phyloP scores from a whole-genome alignment of 1,284 basidiomycete genomes.

The Cryptococcus sp. region DNA sequence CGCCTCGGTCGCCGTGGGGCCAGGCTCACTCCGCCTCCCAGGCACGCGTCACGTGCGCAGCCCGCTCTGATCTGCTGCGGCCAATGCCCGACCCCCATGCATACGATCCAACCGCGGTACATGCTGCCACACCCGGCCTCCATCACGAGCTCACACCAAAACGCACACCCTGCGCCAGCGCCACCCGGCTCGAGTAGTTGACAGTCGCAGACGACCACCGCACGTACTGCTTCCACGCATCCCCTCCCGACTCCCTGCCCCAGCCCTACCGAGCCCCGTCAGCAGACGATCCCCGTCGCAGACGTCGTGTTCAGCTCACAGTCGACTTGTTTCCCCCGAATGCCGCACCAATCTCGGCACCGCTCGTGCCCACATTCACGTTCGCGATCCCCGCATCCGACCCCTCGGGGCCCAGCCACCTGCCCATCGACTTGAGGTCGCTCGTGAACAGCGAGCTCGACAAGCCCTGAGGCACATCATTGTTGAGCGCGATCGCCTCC shows the following conservation, averaged over 20 bases:
- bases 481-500: constrained; percentile 89
- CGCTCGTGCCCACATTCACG: constrained; percentile 84
- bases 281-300: not conserved
- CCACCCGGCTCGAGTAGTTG: constrained; percentile 85
- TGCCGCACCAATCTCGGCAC: constrained; percentile 86
- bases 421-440: constrained; percentile 73
- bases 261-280: constrained; percentile 52
- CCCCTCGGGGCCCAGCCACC: constrained; percentile 85
- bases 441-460: constrained; percentile 70
- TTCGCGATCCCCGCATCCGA: constrained; percentile 85
- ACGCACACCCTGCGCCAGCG: constrained; percentile 85
- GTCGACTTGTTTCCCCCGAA: constrained; percentile 66
- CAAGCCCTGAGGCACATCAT: constrained; percentile 83
- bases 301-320: constrained; percentile 15
- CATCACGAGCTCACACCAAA: constrained; percentile 54
- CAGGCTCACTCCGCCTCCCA: too few species aligned
- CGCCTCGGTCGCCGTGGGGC: too few species aligned
- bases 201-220: constrained; percentile 66
- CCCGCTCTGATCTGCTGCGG: too few species aligned
- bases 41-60: too few species aligned
- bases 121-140: too few species aligned
- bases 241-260: constrained; percentile 95
- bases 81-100: too few species aligned
- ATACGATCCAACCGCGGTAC: too few species aligned
- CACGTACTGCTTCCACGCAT: constrained; percentile 83